Base-by-base conservation (phyloP, 129 eudicot genomes). In the Ambrosia trifida region DNA sequence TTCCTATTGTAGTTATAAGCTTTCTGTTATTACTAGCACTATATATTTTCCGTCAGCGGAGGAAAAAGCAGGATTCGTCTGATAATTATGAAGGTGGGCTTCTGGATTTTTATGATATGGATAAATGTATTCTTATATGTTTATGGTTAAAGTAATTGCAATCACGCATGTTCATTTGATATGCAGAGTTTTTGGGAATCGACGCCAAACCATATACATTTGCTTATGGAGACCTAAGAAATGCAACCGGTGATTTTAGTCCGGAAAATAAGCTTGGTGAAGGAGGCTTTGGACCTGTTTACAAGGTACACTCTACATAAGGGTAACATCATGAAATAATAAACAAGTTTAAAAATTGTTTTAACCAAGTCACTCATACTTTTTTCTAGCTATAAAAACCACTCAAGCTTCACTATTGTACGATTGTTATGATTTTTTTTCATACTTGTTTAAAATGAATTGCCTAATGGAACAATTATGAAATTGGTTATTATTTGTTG, bases 171-270 rank as follows among this genome's bases (percentile, higher is more conserved):
- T 5, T 54, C 35, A 38, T 8, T 18, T 52, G 64, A 52, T 32
- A 17, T 9, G 58, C 90, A 89, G 96, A 89, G 76, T 80, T 89
- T 52, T 11, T 83, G 65, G 96, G 94, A 33, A 80, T 89, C 14
- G 96, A 89, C 12, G 72, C 84, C 32, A 82, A 38, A 67, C 88
- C 93, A 7, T 78, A 86, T 74, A 89, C 90, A 28, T 84, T 81
- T 66, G 63, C 78, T 67, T 89, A 89, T 73, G 78, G 78, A 17
- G 90, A 82, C 47, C 86, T 89, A 32, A 80, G 75, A 81, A 77
- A 81, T 31, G 96, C 96, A 47, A 89, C 96, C 14, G 57, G 75
- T 60, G 90, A 89, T 66, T 89, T 89, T 72, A 70, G 67, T 73
- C 45, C 86, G 11, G 73, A 46, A 71, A 80, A 84, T 78, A 88